Evolutionary conservation across 495 filamentous ascomycete genomes (phyloP), one percentile per base, ranked within the genome.

Genomic region (Articulospora tetracladia): DNA sequence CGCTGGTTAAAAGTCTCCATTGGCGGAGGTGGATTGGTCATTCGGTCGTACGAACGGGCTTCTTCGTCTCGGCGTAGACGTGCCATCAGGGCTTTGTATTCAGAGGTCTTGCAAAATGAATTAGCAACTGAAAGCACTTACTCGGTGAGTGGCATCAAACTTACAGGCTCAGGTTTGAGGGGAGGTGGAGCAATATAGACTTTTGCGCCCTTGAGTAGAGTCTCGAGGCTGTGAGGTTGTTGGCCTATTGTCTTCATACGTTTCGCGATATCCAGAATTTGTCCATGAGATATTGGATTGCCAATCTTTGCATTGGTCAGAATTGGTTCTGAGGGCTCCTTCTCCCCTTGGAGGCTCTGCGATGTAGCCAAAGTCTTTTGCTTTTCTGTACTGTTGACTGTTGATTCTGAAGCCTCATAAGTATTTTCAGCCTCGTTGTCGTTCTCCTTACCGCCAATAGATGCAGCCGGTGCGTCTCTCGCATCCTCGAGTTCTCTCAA

Each of bases 21-120:
- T 0, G 71, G 72, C n/a, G 73, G 76, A 57, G 70, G 74, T 58
- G 86, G 83, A 58, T 83, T 80, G 50, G 87, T 72, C 79, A 97
- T 88, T 61, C 86, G 82, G 55, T 89, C 82, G 74, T 98, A 98
- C 12, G 82, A 79, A 52, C 86, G 83, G 65, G 84, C 76, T 75
- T 98, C 92, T 67, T 89, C 86, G 65, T 92, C 85, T 48, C 79
- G 79, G 47, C 91, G 90, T 23, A 98, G 86, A 19, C 88, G 83
- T 1, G 84, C 81, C 93, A 98, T 98, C 2, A 94, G 74, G 8
- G 85, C 90, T 73, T 93, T 90, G 75, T 94, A 98, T 77, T 95
- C 91, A 8, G 87, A 75, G 12, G 83, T 88, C 91, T 98, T 59
- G 12, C 7, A 47, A 51, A 3, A 34, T 6, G 17, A 41, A 53